Evolutionary conservation across 2,329 filamentous ascomycete species (phyloP), one percentile per base, ranked within the genome.

Genomic region (Sporothrix pallida): DNA sequence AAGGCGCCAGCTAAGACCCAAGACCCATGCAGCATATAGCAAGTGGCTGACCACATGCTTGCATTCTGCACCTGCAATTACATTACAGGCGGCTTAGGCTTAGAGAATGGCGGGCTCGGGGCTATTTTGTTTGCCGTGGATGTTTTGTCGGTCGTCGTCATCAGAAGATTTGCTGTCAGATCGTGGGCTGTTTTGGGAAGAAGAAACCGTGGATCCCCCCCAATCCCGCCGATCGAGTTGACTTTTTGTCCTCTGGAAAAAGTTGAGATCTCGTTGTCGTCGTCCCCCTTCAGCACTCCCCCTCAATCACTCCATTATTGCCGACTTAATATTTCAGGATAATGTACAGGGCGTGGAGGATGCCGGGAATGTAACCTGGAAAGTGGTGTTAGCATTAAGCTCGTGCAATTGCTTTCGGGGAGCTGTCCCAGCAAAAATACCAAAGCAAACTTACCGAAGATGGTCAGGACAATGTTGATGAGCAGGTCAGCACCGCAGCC

Each of bases 261-360:
- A 5, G 31, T 37, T 3, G 31, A 37, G 20, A 1, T 48, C 7
- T 72, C 62, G 71, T 58, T 62, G 56, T 23, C 20, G 48, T 20
- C 26, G 13, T 50, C 50, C 52, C 31, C 17, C 23, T n/a, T 9
- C 31, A 17, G 44, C 26, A 4, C 13, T 17, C 31, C 17, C 44
- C 54, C 31, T 9, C 44, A 54, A 20, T 46, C 42, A 48, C 37
- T 42, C 15, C 56, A 31, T 37, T 31, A 20, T 13, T 17, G 12
- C 42, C 31, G 31, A 37, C 70, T 73, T 93, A 97, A 82, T 94
- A 95, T 85, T 95, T 96, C 80, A 96, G 87, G 78, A 97, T 96
- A 80, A 97, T 95, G 88, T 96, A 97, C 86, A 97, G 85, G 76
- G 94, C 94, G 87, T 97, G 94, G 83, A 97, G 93, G 85, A 97